Evolutionary conservation across 2,329 filamentous ascomycete species (phyloP), one percentile per base, ranked within the genome.

Genomic region (Diaporthe vexans): DNA sequence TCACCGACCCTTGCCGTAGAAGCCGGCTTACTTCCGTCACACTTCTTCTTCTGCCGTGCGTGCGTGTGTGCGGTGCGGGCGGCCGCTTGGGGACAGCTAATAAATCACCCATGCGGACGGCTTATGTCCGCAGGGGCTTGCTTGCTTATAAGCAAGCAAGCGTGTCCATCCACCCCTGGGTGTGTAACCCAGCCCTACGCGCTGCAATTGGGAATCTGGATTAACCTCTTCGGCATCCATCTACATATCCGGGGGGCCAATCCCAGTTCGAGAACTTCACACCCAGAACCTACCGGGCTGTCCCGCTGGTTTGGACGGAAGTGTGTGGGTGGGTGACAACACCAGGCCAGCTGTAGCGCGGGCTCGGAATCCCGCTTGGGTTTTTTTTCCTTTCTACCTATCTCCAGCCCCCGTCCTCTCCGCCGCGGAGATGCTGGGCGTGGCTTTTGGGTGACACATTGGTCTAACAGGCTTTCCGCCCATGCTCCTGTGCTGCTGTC

Each of bases 291-390:
- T 7, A 7, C 61, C 17, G 43, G 46, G 11, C 4, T n/a, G 24
- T 51, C 21, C 35, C 58, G 35, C 58, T 4, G 37, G 35, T 8
- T 5, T 3, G 57, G 15, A n/a, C 10, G 35, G 35, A 6, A 37
- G 35, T 11, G 35, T 37, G 35, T 37, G 35, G 52, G 52, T 43
- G 10, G 40, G 40, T 46, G 43, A 46, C 43, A 46, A 11, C 37
- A 2, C 10, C 9, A 40, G 37, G 46, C 15, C 46, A 37, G 43
- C n/a, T 26, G 24, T 52, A 51, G 46, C 21, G 33, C 29, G 63
- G 46, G 63, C 63, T 52, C 48, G 15, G 26, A 52, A 52, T 52
- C 21, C 48, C 46, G 63, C 63, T 67, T 37, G 63, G 5, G 48
- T 26, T 11, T 6, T 24, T 13, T 17, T 15, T 7, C 37, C 24